Conservation (phyloP, 352 stramenopile species). For the Chloridella minuta region DNA sequence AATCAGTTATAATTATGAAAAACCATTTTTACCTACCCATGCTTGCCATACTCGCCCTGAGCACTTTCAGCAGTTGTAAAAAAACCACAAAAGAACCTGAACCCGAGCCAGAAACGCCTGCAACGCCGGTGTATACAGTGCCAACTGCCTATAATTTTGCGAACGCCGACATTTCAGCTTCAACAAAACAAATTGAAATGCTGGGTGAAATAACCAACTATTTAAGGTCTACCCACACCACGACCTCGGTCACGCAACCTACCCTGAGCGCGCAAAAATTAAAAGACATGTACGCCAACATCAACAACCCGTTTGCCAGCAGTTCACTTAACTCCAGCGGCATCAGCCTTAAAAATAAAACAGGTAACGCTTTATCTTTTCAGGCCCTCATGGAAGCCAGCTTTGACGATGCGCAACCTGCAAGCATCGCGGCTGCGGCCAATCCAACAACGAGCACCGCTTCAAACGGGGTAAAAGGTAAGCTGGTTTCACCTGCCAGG, state of each 20-base stretch:
- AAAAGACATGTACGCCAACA: not conserved
- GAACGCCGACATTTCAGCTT: not conserved
- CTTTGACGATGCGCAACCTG: not conserved
- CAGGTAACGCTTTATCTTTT: not conserved
- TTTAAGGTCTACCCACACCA: not conserved
- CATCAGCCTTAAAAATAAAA: not conserved
- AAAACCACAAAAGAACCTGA: not conserved
- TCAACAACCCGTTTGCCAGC: not conserved
- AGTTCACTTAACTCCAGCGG: not conserved
- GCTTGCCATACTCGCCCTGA: not conserved
- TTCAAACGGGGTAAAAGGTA: not conserved
- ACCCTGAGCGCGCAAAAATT: not conserved
- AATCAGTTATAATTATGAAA: not conserved
- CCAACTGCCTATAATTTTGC: not conserved
- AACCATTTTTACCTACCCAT: not conserved
- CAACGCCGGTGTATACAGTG: not conserved
- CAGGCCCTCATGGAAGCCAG: not conserved
- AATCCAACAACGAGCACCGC: not conserved
- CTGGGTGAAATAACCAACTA: not conserved
- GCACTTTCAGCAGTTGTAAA: not conserved
- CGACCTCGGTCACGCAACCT: not conserved
- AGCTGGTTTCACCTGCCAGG: not conserved
- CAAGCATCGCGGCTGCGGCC: not conserved
- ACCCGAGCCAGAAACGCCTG: not conserved
- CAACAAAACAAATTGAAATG: not conserved